phyloP scores from a whole-genome alignment of 2,329 filamentous ascomycete species.

The Davidsoniella eucalypti region DNA sequence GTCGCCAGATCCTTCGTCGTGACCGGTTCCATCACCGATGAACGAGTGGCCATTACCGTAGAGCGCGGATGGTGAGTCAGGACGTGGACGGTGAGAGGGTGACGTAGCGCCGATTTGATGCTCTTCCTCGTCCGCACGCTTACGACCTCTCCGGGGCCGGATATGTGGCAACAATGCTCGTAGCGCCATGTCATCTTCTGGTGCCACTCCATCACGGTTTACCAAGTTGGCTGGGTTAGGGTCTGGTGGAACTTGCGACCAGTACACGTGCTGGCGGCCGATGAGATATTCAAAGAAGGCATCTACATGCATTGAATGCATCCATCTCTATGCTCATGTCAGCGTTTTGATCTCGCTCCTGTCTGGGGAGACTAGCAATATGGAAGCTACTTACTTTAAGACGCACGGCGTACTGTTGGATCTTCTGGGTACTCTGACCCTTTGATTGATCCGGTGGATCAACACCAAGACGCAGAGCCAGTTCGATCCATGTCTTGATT shows the following conservation, averaged over 20 bases:
- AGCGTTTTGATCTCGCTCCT: neutral
- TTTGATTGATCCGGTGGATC: constrained; percentile 68
- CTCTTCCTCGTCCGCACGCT: constrained; percentile 47
- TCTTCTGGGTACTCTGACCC: constrained; percentile 79
- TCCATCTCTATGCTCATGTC: constrained; percentile 54
- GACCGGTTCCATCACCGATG: constrained; percentile 16
- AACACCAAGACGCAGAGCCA: constrained; percentile 76
- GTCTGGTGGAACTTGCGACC: constrained; percentile 53
- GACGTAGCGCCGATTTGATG: constrained; percentile 35
- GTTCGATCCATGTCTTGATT: constrained; percentile 82
- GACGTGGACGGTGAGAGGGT: constrained; percentile 33
- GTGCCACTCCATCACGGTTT: constrained; percentile 62
- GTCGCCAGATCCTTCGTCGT: neutral
- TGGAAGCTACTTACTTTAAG: constrained; percentile 48
- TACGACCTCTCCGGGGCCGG: constrained; percentile 42
- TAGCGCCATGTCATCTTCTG: constrained; percentile 80
- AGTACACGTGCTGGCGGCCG: constrained; percentile 50
- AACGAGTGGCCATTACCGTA: constrained; percentile 19
- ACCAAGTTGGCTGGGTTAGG: constrained; percentile 45
- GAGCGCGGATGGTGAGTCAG: constrained; percentile 23
- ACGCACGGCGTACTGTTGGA: constrained; percentile 85
- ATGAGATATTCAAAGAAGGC: constrained; percentile 86
- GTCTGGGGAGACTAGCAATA: neutral
- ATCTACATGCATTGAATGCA: constrained; percentile 91
- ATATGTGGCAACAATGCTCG: constrained; percentile 68